A percentile compares a stretch with the other conserved stretches of the same genome.
Evolutionary conservation across 2,329 filamentous ascomycete species (phyloP).

Genomic region (Tricladium varicosporioides): DNA sequence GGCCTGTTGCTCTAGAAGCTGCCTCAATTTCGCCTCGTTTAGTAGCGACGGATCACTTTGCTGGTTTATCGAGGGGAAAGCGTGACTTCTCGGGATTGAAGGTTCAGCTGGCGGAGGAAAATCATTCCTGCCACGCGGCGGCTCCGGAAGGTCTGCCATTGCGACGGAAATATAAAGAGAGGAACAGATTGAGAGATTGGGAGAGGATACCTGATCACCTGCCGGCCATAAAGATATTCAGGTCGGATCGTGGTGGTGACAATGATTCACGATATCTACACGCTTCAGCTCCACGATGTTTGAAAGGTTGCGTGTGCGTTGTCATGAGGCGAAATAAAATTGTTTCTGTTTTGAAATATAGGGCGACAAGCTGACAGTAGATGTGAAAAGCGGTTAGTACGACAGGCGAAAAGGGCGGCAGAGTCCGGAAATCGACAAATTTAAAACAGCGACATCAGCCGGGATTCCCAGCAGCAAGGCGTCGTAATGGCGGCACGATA

Average conservation of each 20-base stretch:
- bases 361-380: neutral
- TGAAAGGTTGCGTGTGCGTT: neutral
- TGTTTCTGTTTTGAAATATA: constrained; percentile 1
- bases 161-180: neutral
- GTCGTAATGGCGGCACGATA: neutral
- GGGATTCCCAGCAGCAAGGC: neutral
- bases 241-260: neutral
- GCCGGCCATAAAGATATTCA: neutral
- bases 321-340: neutral
- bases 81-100: neutral
- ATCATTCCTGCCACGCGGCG: neutral
- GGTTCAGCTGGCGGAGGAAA: neutral
- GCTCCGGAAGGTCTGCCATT: neutral
- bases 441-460: neutral
- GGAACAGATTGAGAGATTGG: neutral
- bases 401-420: neutral
- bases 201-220: no score
- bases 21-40: neutral
- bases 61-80: no score
- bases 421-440: constrained; percentile 1
- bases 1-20: neutral
- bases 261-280: neutral
- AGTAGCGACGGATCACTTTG: no score
- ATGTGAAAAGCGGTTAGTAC: neutral
- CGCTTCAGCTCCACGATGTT: neutral